phyloP scores from a whole-genome alignment of 129 eudicot genomes.

The Logfia minima region DNA sequence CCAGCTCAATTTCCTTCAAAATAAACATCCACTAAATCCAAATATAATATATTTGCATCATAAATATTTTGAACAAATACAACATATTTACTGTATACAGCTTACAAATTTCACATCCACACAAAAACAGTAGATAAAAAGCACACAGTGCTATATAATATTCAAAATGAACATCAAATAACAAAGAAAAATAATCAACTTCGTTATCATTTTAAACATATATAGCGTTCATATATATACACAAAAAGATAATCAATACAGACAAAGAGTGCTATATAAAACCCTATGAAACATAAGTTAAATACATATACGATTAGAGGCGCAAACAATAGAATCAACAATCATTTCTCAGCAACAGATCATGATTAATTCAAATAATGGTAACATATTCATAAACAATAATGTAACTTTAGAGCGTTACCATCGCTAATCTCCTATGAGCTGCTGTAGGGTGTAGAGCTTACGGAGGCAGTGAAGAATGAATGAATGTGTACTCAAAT shows the following conservation, averaged over 20 bases:
- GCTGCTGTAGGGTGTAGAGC: slow-evolving; percentile 16
- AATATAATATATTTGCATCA: no score
- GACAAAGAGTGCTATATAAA: not conserved
- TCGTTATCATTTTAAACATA: not conserved
- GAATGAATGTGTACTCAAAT: slow-evolving; percentile 20
- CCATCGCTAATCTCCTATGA: slow-evolving; percentile 20
- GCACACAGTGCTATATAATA: no score
- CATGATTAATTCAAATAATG: not conserved
- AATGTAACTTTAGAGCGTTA: not conserved
- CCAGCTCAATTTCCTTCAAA: no score
- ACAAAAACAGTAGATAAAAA: no score
- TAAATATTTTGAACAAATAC: no score
- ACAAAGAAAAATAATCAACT: no score
- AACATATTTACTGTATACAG: no score
- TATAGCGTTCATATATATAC: not conserved
- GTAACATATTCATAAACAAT: not conserved
- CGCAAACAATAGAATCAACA: not conserved
- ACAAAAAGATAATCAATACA: not conserved
- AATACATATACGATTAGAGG: not conserved
- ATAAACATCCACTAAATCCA: no score
- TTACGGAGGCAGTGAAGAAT: slow-evolving; percentile 14
- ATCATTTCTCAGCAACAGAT: not conserved
- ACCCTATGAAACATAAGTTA: no score
- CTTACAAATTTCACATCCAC: no score
- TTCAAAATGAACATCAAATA: no score